These are phyloP conservation scores for Striga asiatica DNA, from an alignment of 257 asterid species.

Conservation along the genomic window DNA sequence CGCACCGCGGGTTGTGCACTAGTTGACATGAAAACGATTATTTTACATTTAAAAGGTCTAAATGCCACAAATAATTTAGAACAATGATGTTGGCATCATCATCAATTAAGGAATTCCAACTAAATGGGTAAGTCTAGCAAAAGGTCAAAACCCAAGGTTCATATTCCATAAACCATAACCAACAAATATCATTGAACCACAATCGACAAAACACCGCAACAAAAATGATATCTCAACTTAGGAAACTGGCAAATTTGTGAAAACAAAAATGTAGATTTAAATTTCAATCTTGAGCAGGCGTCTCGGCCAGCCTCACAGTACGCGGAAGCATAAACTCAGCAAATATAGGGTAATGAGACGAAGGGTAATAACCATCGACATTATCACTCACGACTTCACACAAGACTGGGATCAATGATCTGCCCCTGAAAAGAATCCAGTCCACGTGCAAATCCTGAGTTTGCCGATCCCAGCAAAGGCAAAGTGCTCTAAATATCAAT, in stretches of 20 bases:
- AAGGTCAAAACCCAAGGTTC: too few relatives aligned
- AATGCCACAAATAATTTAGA: too few relatives aligned
- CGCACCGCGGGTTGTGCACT: too few relatives aligned
- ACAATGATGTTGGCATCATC: too few relatives aligned
- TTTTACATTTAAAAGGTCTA: too few relatives aligned
- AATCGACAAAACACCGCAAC: neutral
- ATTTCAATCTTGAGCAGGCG: constrained; percentile 40
- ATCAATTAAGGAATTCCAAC: too few relatives aligned
- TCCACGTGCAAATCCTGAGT: constrained; percentile 92
- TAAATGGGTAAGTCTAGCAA: too few relatives aligned
- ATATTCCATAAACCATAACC: too few relatives aligned
- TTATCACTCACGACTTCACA: constrained; percentile 93
- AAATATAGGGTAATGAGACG: constrained; percentile 79
- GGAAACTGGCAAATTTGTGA: too few relatives aligned
- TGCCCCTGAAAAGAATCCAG: constrained; percentile 93
- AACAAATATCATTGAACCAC: constrained; percentile 5
- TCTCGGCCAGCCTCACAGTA: constrained; percentile 57
- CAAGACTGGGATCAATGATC: constrained; percentile 70
- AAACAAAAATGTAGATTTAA: too few relatives aligned
- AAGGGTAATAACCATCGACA: constrained; percentile 78
- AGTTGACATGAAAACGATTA: too few relatives aligned
- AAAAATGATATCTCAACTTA: neutral
- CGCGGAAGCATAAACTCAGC: constrained; percentile 92
- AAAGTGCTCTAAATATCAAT: constrained; percentile 77
- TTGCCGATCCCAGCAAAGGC: constrained; percentile 99